Percentiles rank a stretch among this genome's conserved stretches.
These are phyloP conservation scores for Monosporozyma unispora DNA, from an alignment of 805 yeast species.

Conservation along the genomic window DNA sequence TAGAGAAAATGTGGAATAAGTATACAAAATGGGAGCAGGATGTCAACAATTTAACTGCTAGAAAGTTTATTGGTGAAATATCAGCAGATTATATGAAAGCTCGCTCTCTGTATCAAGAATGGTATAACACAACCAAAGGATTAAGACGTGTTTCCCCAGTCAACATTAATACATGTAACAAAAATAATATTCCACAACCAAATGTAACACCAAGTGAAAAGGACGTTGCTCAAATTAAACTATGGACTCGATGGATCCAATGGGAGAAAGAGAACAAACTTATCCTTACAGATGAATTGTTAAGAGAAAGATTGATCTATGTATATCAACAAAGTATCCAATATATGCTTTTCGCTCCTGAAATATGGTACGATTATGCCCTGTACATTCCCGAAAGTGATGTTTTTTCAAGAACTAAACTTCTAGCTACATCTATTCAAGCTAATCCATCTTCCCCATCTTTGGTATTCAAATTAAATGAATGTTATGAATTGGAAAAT, in stretches of 20 bases:
- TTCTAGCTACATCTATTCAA: conserved; percentile 45
- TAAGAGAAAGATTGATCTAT: conserved; percentile 53
- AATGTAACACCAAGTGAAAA: conserved; percentile 7
- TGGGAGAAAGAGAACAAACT: conserved; percentile 73
- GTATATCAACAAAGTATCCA: conserved; percentile 61
- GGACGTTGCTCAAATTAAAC: conserved; percentile 33
- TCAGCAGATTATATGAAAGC: conserved; percentile 84
- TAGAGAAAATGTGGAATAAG: conserved; percentile 73
- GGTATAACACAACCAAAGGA: conserved; percentile 48
- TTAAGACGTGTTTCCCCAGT: conserved; percentile 35
- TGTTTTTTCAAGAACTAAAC: conserved; percentile 13
- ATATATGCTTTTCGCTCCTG: conserved; percentile 25
- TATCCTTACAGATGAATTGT: conserved; percentile 41
- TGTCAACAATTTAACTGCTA: conserved; percentile 63
- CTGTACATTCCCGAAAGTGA: conserved; percentile 22
- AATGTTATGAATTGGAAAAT: conserved; percentile 52
- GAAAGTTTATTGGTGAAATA: conserved; percentile 74
- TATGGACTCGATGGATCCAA: conserved; percentile 68
- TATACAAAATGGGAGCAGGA: conserved; percentile 81
- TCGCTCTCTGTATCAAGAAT: conserved; percentile 64
- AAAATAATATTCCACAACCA: conserved; percentile 23
- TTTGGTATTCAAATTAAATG: conserved; percentile 59
- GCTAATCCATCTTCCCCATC: conserved; percentile 66
- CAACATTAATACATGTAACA: conserved; percentile 19
- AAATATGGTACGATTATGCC: conserved; percentile 34